Evolutionary conservation across 2,329 filamentous ascomycete species (phyloP), one percentile per base, ranked within the genome.

Genomic region (Didymella sp.): DNA sequence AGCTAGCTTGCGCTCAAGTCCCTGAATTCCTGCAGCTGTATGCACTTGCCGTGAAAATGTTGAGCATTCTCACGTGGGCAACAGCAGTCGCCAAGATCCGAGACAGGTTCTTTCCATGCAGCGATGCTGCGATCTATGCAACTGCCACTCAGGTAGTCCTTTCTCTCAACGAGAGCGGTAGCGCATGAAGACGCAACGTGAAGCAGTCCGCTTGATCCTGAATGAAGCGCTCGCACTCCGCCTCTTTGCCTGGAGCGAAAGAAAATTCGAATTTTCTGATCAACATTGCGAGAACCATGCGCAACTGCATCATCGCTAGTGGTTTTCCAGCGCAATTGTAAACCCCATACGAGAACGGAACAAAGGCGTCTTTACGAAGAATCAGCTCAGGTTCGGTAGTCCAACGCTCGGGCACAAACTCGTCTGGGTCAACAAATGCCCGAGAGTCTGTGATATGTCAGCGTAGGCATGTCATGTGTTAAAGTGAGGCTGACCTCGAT

Each of bases 271-370:
- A 62, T 4, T 33, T 44, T 15, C 37, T 60, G 19, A 40, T 2
- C 1, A 48, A 8, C 43, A 51, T 51, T 6, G 42, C 57, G 22
- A 59, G 9, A 7, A 60, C 49, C 57, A 64, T 60, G 0, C 61
- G 53, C 21, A 64, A 15, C 27, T 60, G 52, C 41, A 64, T 51
- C 56, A 60, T 62, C 5, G 59, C 59, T n/a, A 62, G 41, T 11
- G 57, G 51, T 27, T 57, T 64, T 3, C 59, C 61, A 49, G 89
- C 88, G 69, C 88, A 90, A 4, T 86, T 86, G 17, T 88, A 79
- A 0, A 86, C 82, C 0, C 88, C 88, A 57, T 89, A 77, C 19
- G 82, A 85, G 65, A 90, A 90, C 2, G 89, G 87, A 58, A 86
- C 89, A 73, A 90, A 92, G 0, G 89, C 89, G 35, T 80, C 56